Evolutionary conservation across 306 rosid genomes (phyloP).

Genomic region (Trifolium repens): DNA sequence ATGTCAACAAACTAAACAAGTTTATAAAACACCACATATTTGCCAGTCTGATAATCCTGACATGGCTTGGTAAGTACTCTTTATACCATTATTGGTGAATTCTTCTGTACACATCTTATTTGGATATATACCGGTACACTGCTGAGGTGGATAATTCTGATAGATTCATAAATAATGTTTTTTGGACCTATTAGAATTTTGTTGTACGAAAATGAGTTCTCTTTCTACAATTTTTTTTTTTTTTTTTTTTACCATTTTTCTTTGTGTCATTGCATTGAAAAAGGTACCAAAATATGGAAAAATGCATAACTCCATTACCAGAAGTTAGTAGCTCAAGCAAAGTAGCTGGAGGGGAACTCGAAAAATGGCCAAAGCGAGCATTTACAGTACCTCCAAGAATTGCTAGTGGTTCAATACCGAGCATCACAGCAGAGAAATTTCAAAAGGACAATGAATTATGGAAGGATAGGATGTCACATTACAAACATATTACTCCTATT

Average conservation of each 20-base stretch:
- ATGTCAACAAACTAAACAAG: constrained; percentile 62
- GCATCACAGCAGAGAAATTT: constrained; percentile 58
- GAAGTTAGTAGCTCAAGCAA: constrained; percentile 55
- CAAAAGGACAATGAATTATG: constrained; percentile 69
- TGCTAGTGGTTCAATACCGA: constrained; percentile 67
- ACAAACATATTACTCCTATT: constrained; percentile 64
- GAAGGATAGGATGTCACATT: constrained; percentile 70
- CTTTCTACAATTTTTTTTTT: background rate
- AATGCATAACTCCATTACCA: constrained; percentile 89
- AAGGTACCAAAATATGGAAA: constrained; percentile 79
- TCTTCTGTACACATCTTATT: too few species aligned
- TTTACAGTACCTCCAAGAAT: constrained; percentile 80
- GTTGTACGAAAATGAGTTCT: too few species aligned
- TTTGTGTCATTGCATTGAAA: constrained; percentile 8
- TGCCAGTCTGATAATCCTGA: constrained; percentile 86
- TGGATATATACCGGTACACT: too few species aligned
- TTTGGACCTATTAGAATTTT: too few species aligned
- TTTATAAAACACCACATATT: constrained; percentile 66
- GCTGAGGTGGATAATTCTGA: too few species aligned
- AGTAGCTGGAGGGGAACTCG: constrained; percentile 80
- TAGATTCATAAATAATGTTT: too few species aligned
- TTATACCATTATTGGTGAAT: background rate
- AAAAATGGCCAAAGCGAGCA: constrained; percentile 93
- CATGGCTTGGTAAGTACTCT: constrained; percentile 65
- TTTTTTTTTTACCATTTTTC: constrained; percentile 13